Base-by-base conservation (phyloP, 169 alveolate genomes). In the Amoebophrya sp. region DNA sequence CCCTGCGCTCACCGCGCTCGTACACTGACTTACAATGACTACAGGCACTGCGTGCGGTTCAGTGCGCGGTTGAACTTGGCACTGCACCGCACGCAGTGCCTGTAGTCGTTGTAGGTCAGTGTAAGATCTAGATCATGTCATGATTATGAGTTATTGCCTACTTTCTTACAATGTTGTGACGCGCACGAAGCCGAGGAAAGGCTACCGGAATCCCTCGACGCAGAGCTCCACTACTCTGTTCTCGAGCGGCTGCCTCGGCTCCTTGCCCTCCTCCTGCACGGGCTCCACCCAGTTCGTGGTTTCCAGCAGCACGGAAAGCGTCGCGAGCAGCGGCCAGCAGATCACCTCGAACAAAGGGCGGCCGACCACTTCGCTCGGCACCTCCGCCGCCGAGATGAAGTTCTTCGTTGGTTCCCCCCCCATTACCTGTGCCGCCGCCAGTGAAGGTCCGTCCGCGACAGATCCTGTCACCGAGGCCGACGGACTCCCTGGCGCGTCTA, bases 311-410 rank as follows among this genome's bases (percentile, higher is more conserved):
- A 91, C 93, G 0, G 95, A 94, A 90, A 96, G 95, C n/a, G 97
- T 95, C 41, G 97, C 97, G 69, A 95, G 91, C 39, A 96, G 91
- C 20, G 98, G 97, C 92, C 95, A 92, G 96, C 97, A 96, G 67
- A 96, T 94, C 39, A 95, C 94, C 92, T 96, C 93, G 91, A 97
- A 93, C 92, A 97, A 90, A 26, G 97, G 70, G 0, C 69, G 4
- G 39, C 78, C 78, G 78, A 16, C 78, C 23, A 58, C 78, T 58
- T 16, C 78, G 34, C 4, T 7, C 7, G 78, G 78, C 0, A 58
- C 26, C 23, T 58, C 78, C 78, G 67, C 10, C n/a, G 67, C 67
- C 67, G 10, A 18, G 10, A 45, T 45, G 67, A 45, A 45, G n/a
- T 10, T 10, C 18, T 45, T 45, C 67, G 10, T 18, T 18, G 67